Conservation (phyloP, 352 stramenopile genomes). For the Aphanomyces cochlioides region DNA sequence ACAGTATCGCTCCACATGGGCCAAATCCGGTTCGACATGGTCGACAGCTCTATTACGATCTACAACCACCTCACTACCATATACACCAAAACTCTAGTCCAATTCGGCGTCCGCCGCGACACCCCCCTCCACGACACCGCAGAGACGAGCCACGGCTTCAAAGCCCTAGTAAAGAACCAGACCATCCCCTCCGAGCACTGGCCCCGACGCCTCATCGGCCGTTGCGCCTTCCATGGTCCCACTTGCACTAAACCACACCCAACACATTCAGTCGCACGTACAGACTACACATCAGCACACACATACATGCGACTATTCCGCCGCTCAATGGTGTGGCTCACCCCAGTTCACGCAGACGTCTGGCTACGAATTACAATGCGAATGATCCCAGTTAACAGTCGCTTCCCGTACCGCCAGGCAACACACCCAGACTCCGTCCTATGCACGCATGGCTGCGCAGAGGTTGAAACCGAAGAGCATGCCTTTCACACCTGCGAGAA, state of each 20-base stretch:
- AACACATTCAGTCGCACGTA: not conserved
- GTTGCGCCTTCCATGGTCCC: not conserved
- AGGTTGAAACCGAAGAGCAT: not conserved
- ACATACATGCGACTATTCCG: not conserved
- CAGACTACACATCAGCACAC: not conserved
- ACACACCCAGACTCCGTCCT: not conserved
- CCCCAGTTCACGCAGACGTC: slow-evolving; percentile 20
- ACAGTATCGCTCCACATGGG: not conserved
- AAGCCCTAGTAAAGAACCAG: not conserved
- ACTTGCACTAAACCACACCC: not conserved
- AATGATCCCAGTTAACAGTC: not conserved
- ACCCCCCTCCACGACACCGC: not conserved
- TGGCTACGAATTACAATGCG: slow-evolving; percentile 7
- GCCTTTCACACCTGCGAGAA: not conserved
- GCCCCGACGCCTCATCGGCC: not conserved
- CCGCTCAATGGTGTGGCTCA: not conserved
- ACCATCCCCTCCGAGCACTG: slow-evolving; percentile 3
- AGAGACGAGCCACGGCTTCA: not conserved
- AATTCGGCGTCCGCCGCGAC: not conserved
- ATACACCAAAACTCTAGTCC: not conserved
- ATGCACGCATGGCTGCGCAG: slow-evolving; percentile 4
- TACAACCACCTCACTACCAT: slow-evolving; percentile 12
- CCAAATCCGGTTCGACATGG: not conserved
- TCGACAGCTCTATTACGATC: not conserved
- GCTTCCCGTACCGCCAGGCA: not conserved